These are phyloP conservation scores for Nadsonia fulvescens DNA, from an alignment of 805 yeast species.

Conservation along the genomic window DNA sequence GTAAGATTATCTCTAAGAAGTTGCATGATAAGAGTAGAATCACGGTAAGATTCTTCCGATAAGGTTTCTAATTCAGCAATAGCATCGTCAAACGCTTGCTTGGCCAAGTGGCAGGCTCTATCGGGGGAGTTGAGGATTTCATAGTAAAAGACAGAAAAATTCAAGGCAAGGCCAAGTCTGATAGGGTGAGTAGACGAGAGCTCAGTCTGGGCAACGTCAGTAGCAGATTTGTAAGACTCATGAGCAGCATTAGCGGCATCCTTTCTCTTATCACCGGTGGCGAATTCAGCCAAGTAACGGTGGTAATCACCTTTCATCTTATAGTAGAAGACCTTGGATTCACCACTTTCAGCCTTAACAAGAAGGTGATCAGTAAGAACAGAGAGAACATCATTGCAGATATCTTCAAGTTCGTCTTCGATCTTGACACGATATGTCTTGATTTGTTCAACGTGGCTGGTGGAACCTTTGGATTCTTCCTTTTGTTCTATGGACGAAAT, in stretches of 20 bases:
- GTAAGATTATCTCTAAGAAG: conserved; percentile 95
- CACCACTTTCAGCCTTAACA: conserved; percentile 90
- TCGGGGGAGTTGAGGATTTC: conserved; percentile 97
- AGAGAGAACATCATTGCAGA: conserved; percentile 82
- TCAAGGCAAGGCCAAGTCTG: conserved; percentile 92
- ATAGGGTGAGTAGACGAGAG: conserved; percentile 98
- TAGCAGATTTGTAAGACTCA: conserved; percentile 88
- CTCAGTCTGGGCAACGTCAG: conserved; percentile 92
- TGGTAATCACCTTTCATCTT: conserved; percentile 99
- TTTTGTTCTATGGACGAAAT: conserved; percentile 96
- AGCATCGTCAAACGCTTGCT: conserved; percentile 98
- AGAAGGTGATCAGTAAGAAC: conserved; percentile 81
- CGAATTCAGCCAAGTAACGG: conserved; percentile 96
- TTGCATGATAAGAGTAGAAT: conserved; percentile 97
- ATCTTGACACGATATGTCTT: conserved; percentile 90
- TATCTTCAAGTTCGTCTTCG: conserved; percentile 79
- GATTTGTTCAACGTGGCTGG: conserved; percentile 72
- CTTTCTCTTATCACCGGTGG: conserved; percentile 78
- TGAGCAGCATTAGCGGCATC: conserved; percentile 82
- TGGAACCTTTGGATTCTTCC: conserved; percentile 92
- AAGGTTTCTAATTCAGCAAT: conserved; percentile 96
- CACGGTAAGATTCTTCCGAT: conserved; percentile 96
- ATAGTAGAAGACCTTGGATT: conserved; percentile 93
- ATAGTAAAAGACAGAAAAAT: conserved; percentile 94
- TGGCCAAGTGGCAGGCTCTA: conserved; percentile 96